Base-by-base conservation (phyloP, 371 early-diverging fungal species). In the Cokeromyces recurvatus region DNA sequence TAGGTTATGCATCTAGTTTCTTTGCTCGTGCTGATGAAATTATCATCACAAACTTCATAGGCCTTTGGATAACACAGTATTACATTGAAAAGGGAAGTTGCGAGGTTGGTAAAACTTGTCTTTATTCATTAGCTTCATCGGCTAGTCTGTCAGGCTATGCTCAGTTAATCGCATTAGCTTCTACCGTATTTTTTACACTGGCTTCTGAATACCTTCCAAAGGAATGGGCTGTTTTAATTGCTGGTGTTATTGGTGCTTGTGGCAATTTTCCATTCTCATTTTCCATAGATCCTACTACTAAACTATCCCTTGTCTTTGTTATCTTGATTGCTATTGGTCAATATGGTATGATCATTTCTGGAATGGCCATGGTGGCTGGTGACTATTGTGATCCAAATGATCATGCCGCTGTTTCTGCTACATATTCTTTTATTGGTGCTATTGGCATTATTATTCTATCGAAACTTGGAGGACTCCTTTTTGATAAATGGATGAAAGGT, bases 11-110 rank as follows among this genome's bases (percentile, higher is more conserved):
- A 4, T 68, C 81, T 3, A 78, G 81, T 43, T 82, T 81, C 51
- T 79, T 81, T 53, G 81, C 90, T 4, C 81, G 92, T 44, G 88
- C 84, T 0, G 89, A 89, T 56, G 82, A 88, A 19, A 77, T 89
- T 23, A 78, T 85, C 22, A 67, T 92, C 32, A 75, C 90, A 4
- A 66, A 82, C 8, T 90, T 83, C 51, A 55, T 92, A n/a, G 78
- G 84, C 5, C 66, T 87, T 4, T 92, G 90, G 90, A 72, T 87
- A 1, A 69, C 77, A 29, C 67, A 79, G 44, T 72, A 81, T 53
- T 85, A 77, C 48, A 57, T 81, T 45, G 77, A 76, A 10, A 21
- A 38, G 5, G 84, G 83, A 0, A 66, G 57, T 31, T 89, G 89
- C 43, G 42, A 29, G 19, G 61, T 50, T 8, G 59, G 61, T 0